These are phyloP conservation scores for Cordyceps pruinosa DNA, from an alignment of 2,329 filamentous ascomycete species.

Conservation along the genomic window DNA sequence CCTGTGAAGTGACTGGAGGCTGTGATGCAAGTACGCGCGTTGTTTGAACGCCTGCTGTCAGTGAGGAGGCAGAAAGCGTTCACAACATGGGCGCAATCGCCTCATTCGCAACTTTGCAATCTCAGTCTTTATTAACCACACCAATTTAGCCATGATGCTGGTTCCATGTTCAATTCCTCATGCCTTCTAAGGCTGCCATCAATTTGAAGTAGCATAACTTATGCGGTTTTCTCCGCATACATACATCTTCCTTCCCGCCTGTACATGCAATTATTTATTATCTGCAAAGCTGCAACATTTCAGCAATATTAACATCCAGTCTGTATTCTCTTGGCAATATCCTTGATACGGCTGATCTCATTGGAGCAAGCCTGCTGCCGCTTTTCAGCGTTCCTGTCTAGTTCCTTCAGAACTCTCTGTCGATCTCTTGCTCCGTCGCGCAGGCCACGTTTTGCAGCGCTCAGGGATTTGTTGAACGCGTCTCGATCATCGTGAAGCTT, in stretches of 20 bases:
- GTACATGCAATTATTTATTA: not conserved
- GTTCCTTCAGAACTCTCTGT: not conserved
- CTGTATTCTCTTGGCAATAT: not conserved
- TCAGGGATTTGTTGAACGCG: not conserved
- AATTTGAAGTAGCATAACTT: no score
- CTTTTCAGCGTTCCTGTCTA: not conserved
- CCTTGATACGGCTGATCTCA: not conserved
- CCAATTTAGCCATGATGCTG: no score
- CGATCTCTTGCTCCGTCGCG: not conserved
- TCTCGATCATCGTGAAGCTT: not conserved
- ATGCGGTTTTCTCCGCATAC: no score
- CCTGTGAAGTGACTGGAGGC: not conserved
- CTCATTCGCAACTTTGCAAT: not conserved
- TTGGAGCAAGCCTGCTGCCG: not conserved
- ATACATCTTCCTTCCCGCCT: not conserved
- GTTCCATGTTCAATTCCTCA: no score
- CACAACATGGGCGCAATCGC: no score
- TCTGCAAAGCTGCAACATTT: not conserved
- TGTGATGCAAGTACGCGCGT: not conserved
- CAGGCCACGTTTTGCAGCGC: not conserved
- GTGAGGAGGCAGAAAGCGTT: not conserved
- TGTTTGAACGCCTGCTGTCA: not conserved
- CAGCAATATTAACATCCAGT: not conserved
- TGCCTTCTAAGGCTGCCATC: no score
- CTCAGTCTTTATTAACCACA: no score